Conservation (phyloP, 257 asterid species). For the Paraleonurus japonicus region DNA sequence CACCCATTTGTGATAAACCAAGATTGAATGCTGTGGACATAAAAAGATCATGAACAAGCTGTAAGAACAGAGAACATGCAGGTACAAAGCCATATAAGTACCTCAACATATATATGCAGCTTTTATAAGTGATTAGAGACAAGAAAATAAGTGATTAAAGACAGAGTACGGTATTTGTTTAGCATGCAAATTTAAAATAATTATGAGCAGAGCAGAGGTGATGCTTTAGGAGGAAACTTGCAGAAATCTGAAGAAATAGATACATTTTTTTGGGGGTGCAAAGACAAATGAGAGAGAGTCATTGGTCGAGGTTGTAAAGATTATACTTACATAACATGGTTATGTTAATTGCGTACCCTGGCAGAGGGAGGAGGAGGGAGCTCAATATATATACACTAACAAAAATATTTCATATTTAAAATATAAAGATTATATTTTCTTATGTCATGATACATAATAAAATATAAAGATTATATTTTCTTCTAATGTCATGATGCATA, state of each 20-base stretch:
- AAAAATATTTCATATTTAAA: too few species aligned
- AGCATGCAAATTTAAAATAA: slow-evolving; percentile 32
- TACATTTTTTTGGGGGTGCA: slow-evolving; percentile 18
- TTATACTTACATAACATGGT: too few species aligned
- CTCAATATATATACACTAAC: too few species aligned
- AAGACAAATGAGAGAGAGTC: slow-evolving; percentile 22
- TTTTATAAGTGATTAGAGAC: slow-evolving; percentile 21
- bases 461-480: too few species aligned
- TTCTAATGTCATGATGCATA: too few species aligned
- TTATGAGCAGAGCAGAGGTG: slow-evolving; percentile 1
- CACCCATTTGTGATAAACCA: slow-evolving; percentile 27
- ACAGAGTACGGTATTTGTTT: slow-evolving; percentile 20
- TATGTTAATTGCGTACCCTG: too few species aligned
- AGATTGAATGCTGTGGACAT: slow-evolving; percentile 14
- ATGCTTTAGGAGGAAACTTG: slow-evolving; percentile 19
- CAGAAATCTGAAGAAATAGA: slow-evolving; percentile 28
- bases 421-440: too few species aligned
- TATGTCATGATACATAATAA: too few species aligned
- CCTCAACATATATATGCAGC: not conserved
- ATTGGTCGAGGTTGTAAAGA: too few species aligned
- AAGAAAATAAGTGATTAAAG: slow-evolving; percentile 14
- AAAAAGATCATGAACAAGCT: slow-evolving; percentile 29
- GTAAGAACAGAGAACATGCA: slow-evolving; percentile 20
- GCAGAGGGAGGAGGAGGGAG: too few species aligned
- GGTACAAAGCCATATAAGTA: slow-evolving; percentile 4